Evolutionary conservation across 768 basidiomycete species (phyloP).

Genomic region (Termitomyces sp.): DNA sequence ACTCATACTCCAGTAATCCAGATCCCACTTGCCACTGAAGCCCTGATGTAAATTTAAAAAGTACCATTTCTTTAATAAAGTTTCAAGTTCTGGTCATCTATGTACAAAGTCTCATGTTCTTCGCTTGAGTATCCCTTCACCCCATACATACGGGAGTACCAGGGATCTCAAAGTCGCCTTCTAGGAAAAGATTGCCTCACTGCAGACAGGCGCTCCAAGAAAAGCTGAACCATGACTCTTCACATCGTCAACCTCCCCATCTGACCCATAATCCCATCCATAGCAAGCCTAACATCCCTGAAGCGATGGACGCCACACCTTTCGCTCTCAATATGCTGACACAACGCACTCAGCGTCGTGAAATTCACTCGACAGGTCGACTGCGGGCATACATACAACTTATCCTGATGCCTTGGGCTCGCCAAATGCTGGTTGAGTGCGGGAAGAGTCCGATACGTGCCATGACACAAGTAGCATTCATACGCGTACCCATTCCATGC

Average conservation of each 20-base stretch:
- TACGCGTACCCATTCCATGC: conserved; percentile 43
- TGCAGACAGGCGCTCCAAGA: background rate
- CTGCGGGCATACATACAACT: conserved; percentile 50
- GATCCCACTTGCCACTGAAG: too few relatives aligned
- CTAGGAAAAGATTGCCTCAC: background rate
- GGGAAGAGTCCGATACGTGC: conserved; percentile 28
- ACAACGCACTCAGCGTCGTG: conserved; percentile 48
- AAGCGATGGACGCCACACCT: conserved; percentile 50
- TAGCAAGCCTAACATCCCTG: conserved; percentile 28
- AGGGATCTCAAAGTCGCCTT: background rate
- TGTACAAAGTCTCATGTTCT: background rate
- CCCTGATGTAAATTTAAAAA: too few relatives aligned
- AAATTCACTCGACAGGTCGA: conserved; percentile 37
- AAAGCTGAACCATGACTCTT: background rate
- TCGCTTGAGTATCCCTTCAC: background rate
- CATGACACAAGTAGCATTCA: conserved; percentile 63
- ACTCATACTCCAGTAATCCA: too few relatives aligned
- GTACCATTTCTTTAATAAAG: background rate
- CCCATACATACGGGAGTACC: background rate
- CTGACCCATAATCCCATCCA: conserved; percentile 27
- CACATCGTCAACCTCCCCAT: conserved; percentile 19
- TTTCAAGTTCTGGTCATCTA: background rate
- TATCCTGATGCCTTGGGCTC: conserved; percentile 52
- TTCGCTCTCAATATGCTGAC: conserved; percentile 63
- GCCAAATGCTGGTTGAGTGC: conserved; percentile 57